These are phyloP conservation scores for Phytophthora vignae DNA, from an alignment of 352 stramenopile genomes.

Conservation along the genomic window DNA sequence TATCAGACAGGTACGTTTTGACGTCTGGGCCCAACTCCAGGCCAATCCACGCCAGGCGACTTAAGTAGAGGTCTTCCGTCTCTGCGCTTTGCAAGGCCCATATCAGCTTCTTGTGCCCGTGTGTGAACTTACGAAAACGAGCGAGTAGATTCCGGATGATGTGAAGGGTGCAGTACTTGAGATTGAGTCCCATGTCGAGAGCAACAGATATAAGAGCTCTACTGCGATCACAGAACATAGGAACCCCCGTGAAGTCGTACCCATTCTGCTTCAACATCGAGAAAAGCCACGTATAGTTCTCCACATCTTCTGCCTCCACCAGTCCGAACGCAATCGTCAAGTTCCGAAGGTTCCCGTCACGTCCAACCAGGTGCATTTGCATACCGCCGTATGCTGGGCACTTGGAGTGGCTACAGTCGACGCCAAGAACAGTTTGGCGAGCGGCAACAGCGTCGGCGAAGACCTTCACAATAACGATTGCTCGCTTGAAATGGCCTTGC, in stretches of 20 bases:
- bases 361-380: neutral
- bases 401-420: neutral
- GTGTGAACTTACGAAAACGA: neutral
- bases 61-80: neutral
- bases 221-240: neutral
- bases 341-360: neutral
- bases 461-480: neutral
- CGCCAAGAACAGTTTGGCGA: neutral
- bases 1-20: neutral
- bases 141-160: neutral
- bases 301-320: neutral
- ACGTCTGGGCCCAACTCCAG: neutral
- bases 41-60: neutral
- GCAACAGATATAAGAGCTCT: neutral
- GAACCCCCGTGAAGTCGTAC: neutral
- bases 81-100: neutral
- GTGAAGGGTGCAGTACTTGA: neutral
- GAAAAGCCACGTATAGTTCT: neutral
- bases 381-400: neutral
- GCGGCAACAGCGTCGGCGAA: neutral
- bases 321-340: neutral
- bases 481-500: neutral
- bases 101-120: neutral
- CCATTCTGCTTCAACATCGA: neutral
- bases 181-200: neutral